Evolutionary conservation across 2,329 filamentous ascomycete species (phyloP), one percentile per base, ranked within the genome.

Genomic region (Volutella citrinella): DNA sequence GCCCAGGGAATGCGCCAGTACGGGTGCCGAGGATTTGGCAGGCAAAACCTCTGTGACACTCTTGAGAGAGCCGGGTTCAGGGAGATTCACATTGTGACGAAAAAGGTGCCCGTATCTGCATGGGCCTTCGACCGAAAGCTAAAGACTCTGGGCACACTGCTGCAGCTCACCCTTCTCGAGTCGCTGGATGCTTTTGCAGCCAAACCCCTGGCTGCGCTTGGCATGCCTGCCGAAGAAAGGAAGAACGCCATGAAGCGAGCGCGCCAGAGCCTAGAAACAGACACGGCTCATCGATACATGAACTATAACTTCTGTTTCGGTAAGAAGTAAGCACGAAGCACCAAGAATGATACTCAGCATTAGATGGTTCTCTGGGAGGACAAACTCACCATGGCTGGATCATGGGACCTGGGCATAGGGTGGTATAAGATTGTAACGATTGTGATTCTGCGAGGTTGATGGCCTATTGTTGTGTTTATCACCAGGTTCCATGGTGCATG

Each of bases 41-140:
- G 37, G 33, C 48, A 47, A 36, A 51, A 60, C 10, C 51, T 72
- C 6, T 54, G 57, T 11, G 49, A 52, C 3, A 45, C 54, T 19
- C 59, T 74, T 27, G 55, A 56, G 19, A 52, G 54, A 0, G 59
- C 61, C 1, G 72, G 72, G 16, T 76, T 72, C 45, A 56, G 56
- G 18, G 64, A 69, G 38, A 57, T 74, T 7, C 57, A 61, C 7
- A 56, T 64, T 32, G 55, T 61, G 32, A 58, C 64, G 14, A 61
- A 66, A 40, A 66, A 65, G 38, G 61, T 72, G 4, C 68, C 70
- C n/a, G 58, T 73, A 26, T 68, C 66, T 1, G 51, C 58, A 3
- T 73, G 69, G 70, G 46, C 66, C 11, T 54, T 52, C 20, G 66
- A 71, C 36, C 59, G 59, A 51, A 41, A 47, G 6, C 50, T 66